Conservation (phyloP, 257 asterid species). For the Schizonepeta tenuifolia region DNA sequence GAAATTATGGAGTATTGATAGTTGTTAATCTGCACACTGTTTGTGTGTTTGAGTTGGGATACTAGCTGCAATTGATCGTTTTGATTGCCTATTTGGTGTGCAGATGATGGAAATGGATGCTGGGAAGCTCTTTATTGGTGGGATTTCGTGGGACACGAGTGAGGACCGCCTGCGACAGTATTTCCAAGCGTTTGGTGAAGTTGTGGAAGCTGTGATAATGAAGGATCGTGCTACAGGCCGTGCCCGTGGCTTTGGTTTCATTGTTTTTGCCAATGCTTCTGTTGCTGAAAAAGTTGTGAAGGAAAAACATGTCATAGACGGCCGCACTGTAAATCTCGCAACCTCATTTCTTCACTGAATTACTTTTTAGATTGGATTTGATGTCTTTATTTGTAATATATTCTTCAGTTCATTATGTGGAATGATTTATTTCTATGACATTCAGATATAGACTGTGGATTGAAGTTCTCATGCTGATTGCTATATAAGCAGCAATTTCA, state of each 20-base stretch:
- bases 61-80: constrained; percentile 31
- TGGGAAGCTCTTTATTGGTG: constrained; percentile 61
- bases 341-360: neutral
- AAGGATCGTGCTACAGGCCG: constrained; percentile 62
- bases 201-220: constrained; percentile 58
- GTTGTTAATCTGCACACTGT: neutral
- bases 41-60: constrained; percentile 19
- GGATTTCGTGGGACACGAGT: constrained; percentile 59
- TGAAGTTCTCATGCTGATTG: constrained; percentile 17
- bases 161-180: constrained; percentile 56
- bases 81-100: constrained; percentile 35
- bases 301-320: constrained; percentile 56
- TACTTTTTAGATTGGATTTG: neutral
- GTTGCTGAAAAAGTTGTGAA: constrained; percentile 59
- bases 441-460: constrained; percentile 2
- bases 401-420: neutral
- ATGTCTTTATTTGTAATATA: constrained; percentile 3
- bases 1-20: neutral
- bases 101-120: constrained; percentile 56
- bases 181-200: constrained; percentile 54
- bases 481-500: neutral
- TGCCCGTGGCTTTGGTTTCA: constrained; percentile 63
- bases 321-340: constrained; percentile 49
- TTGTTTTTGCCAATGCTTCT: constrained; percentile 49
- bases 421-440: neutral